Evolutionary conservation across 495 filamentous ascomycete genomes (phyloP).

Genomic region (Penicillium fimorum): DNA sequence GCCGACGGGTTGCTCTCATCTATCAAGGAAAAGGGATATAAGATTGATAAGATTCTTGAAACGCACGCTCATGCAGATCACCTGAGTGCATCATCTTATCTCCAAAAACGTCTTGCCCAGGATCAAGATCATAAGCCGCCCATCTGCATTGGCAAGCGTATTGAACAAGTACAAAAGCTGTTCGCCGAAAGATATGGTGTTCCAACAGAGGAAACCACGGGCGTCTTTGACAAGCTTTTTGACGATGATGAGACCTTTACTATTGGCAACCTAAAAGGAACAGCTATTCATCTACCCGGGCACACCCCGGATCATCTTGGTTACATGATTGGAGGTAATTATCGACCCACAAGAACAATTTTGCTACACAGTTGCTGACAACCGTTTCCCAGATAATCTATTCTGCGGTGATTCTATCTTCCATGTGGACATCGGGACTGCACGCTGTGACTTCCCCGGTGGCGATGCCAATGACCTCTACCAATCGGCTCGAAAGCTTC

Average conservation of each 20-base stretch:
- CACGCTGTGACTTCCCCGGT: constrained; percentile 60
- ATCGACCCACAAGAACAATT: background rate
- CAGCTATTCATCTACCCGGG: constrained; percentile 55
- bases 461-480: constrained; percentile 49
- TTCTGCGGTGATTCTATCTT: constrained; percentile 63
- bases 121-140: constrained; percentile 26
- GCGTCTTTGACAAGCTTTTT: constrained; percentile 52
- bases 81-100: constrained; percentile 55
- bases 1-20: constrained; percentile 50
- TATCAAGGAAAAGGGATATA: constrained; percentile 44
- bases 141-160: constrained; percentile 56
- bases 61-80: constrained; percentile 65
- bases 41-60: constrained; percentile 51
- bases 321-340: constrained; percentile 51
- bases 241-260: constrained; percentile 53
- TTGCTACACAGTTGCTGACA: background rate
- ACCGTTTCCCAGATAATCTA: constrained; percentile 41
- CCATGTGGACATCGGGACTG: constrained; percentile 57
- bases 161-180: constrained; percentile 48
- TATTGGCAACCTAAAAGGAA: constrained; percentile 48
- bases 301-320: constrained; percentile 64
- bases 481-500: constrained; percentile 44
- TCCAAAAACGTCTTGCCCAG: constrained; percentile 44
- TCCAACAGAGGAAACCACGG: constrained; percentile 33
- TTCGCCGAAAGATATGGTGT: constrained; percentile 52